Evolutionary conservation across 495 filamentous ascomycete genomes (phyloP), one percentile per base, ranked within the genome.

Genomic region (Hypoxylon trugodes): DNA sequence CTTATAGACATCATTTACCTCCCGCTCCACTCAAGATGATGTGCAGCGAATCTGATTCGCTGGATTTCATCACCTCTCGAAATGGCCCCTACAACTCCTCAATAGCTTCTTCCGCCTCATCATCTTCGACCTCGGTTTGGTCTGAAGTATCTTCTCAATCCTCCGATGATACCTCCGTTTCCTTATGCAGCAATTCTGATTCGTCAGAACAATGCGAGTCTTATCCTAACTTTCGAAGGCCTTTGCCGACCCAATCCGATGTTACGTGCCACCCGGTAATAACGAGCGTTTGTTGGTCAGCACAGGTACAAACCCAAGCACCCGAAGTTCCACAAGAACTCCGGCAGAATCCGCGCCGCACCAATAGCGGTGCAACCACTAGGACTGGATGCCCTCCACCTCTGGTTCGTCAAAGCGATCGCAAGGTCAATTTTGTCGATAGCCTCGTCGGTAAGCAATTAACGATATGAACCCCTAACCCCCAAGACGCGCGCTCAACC

Each of bases 361-460:
- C 89, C 66, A 86, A 77, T 45, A 72, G 65, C 61, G 73, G 86
- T 61, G 62, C 76, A 26, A 76, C 74, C 51, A 81, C 81, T 22
- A 81, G 87, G 65, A 75, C 85, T 51, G 85, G 86, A 61, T 86
- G 87, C 66, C 93, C 93, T 62, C 92, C 95, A 22, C 81, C 88
- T 55, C 86, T 97, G 48, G 82, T 93, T 38, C 90, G 95, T 55
- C 95, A 98, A 80, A 87, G 87, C 69, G 95, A 97, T 73, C 89
- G 95, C 61, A 98, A 97, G 80, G 85, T 90, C 71, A 93, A 89
- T 74, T 98, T 98, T 73, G 95, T 98, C 79, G 94, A 97, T 74
- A 92, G 87, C 79, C 91, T 98, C 73, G 94, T 98, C 84, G 95
- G 95, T 98, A 92, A 95, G 95, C 70, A 68, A 40, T n/a, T 41